Conservation (phyloP, 139 green algal genomes). For the Chlamydomonas sp. region DNA sequence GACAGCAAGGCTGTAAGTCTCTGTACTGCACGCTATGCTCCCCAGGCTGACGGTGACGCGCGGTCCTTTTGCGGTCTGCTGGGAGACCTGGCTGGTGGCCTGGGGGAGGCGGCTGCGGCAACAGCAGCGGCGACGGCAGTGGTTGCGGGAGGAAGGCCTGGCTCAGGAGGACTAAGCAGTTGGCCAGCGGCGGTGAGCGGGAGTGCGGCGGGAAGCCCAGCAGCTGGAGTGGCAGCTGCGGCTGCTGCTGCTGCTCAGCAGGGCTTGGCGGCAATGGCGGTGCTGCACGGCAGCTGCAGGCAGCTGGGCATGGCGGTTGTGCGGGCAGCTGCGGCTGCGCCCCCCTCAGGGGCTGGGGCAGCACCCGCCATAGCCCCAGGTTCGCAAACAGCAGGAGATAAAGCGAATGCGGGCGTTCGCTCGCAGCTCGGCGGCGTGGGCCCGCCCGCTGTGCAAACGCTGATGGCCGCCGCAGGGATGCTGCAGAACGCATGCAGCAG, state of each 20-base stretch:
- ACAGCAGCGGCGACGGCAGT: background rate
- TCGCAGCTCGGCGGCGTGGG: no score
- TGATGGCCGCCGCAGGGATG: no score
- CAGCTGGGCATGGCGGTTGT: background rate
- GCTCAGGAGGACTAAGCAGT: no score
- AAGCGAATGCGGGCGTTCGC: no score
- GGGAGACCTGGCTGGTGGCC: background rate
- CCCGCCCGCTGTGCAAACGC: no score
- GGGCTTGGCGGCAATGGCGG: slow-evolving; percentile 9
- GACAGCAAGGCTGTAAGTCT: background rate
- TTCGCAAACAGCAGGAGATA: no score
- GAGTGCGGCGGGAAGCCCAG: background rate
- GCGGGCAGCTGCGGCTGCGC: background rate
- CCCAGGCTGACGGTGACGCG: background rate
- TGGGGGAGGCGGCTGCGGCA: background rate
- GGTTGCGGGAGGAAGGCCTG: background rate
- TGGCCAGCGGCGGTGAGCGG: background rate
- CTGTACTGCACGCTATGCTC: background rate
- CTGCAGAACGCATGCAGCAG: background rate
- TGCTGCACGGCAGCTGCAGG: slow-evolving; percentile 1
- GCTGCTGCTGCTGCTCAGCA: background rate
- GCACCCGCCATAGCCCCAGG: background rate
- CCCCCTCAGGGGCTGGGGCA: background rate
- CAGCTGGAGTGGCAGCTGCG: background rate
- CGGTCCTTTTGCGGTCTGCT: background rate